Evolutionary conservation across 225 moss, liverwort and hornwort genomes (phyloP).

Genomic region (Anthoceros angustus): DNA sequence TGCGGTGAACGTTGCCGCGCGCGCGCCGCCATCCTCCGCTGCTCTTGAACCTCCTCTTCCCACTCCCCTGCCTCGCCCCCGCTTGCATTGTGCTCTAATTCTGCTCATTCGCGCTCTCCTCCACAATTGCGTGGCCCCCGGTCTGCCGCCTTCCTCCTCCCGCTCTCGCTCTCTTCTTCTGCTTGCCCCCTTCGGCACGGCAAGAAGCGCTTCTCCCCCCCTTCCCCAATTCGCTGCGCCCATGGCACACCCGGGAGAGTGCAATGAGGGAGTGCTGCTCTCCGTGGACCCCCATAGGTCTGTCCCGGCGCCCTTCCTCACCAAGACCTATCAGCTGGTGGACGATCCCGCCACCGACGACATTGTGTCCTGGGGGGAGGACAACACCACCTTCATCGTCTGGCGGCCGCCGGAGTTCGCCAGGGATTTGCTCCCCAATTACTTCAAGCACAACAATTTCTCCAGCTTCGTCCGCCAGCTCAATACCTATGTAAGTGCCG

Average conservation of each 20-base stretch:
- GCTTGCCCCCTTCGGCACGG: neutral
- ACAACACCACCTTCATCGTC: slow-evolving; percentile 58
- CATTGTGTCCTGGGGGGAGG: slow-evolving; percentile 76
- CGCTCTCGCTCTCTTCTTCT: neutral
- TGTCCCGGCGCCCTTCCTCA: slow-evolving; percentile 69
- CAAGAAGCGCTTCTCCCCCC: neutral
- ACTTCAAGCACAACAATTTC: slow-evolving; percentile 90
- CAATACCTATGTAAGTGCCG: slow-evolving; percentile 60
- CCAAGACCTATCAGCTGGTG: slow-evolving; percentile 65
- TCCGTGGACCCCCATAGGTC: slow-evolving; percentile 61
- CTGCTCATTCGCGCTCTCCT: too few species aligned
- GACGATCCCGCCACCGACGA: slow-evolving; percentile 71
- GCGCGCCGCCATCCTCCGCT: too few species aligned
- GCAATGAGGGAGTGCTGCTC: slow-evolving; percentile 40
- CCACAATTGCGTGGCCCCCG: too few species aligned
- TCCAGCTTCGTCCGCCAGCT: slow-evolving; percentile 78
- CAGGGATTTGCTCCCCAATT: slow-evolving; percentile 65
- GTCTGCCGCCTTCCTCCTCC: too few species aligned
- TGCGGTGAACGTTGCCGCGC: too few species aligned
- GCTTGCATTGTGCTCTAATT: too few species aligned
- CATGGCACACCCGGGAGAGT: neutral
- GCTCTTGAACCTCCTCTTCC: too few species aligned
- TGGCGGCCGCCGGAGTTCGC: slow-evolving; percentile 87
- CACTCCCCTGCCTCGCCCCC: too few species aligned
- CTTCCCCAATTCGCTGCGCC: neutral